These are phyloP conservation scores for Biscutella laevigata DNA, from an alignment of 441 rosid species.

Conservation along the genomic window DNA sequence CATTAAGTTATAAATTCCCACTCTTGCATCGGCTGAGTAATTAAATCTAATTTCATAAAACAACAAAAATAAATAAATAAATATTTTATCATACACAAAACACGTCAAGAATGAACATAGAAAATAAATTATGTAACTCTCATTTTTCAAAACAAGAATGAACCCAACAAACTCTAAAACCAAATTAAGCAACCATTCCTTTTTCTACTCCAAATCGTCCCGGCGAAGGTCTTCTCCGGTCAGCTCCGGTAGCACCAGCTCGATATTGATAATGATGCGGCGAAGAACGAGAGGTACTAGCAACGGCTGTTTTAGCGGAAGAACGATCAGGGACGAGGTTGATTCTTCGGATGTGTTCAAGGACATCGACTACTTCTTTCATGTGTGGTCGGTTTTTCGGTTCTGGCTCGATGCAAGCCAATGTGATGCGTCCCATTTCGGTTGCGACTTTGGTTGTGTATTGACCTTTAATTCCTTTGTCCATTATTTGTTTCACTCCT, in stretches of 20 bases:
- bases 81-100: neutral
- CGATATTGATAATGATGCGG: constrained; percentile 14
- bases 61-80: neutral
- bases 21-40: no score
- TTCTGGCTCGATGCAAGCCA: constrained; percentile 30
- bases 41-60: no score
- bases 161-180: neutral
- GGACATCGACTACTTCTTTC: constrained; percentile 33
- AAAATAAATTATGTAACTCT: no score
- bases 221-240: neutral
- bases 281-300: neutral
- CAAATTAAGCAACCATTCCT: neutral
- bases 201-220: neutral
- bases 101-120: neutral
- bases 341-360: constrained; percentile 26
- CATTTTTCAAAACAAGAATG: neutral
- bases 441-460: constrained; percentile 31
- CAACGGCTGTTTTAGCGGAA: neutral
- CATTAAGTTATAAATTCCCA: no score
- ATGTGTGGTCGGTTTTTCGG: constrained; percentile 43
- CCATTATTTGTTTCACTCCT: constrained; percentile 36
- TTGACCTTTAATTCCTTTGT: constrained; percentile 39
- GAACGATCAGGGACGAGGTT: neutral
- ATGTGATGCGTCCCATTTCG: constrained; percentile 29
- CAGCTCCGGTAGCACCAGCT: neutral